These are phyloP conservation scores for Recurvomyces mirabilis DNA, from an alignment of 495 filamentous ascomycete genomes.

Conservation along the genomic window DNA sequence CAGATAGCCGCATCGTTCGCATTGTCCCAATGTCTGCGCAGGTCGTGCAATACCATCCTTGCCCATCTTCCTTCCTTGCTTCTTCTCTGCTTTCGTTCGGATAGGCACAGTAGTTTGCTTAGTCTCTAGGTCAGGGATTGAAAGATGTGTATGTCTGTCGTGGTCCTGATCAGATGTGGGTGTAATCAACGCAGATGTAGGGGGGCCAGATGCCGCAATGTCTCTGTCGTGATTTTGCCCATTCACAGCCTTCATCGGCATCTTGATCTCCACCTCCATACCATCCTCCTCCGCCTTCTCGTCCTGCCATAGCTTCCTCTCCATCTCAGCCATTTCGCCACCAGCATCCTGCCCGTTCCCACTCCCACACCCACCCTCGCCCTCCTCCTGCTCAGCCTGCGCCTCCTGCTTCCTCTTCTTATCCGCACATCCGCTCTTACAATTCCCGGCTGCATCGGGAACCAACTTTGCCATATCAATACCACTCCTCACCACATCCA, in stretches of 20 bases:
- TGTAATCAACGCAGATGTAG: background rate
- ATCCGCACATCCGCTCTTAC: conserved; percentile 25
- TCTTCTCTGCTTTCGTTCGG: conserved; percentile 18
- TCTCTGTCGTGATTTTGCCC: conserved; percentile 12
- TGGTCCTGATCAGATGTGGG: conserved; percentile 6
- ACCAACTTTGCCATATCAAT: conserved; percentile 91
- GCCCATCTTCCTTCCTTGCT: conserved; percentile 5
- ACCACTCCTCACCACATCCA: conserved; percentile 88
- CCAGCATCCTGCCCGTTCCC: conserved; percentile 56
- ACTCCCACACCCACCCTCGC: conserved; percentile 63
- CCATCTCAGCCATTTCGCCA: conserved; percentile 89
- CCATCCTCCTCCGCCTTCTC: conserved; percentile 44
- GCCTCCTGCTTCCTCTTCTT: conserved; percentile 18
- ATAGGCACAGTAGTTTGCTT: conserved; percentile 6
- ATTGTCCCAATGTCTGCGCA: conserved; percentile 70
- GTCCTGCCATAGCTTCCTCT: conserved; percentile 59
- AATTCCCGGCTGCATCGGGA: conserved; percentile 42
- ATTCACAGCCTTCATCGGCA: conserved; percentile 18
- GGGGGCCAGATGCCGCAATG: conserved; percentile 3
- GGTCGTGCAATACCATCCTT: conserved; percentile 29
- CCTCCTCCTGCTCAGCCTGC: conserved; percentile 41
- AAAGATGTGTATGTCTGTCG: conserved; percentile 3
- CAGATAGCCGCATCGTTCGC: conserved; percentile 83
- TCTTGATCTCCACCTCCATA: conserved; percentile 61
- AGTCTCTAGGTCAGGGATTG: background rate